Conservation (phyloP, 202 grass and related monocot genomes). For the Setaria italica region DNA sequence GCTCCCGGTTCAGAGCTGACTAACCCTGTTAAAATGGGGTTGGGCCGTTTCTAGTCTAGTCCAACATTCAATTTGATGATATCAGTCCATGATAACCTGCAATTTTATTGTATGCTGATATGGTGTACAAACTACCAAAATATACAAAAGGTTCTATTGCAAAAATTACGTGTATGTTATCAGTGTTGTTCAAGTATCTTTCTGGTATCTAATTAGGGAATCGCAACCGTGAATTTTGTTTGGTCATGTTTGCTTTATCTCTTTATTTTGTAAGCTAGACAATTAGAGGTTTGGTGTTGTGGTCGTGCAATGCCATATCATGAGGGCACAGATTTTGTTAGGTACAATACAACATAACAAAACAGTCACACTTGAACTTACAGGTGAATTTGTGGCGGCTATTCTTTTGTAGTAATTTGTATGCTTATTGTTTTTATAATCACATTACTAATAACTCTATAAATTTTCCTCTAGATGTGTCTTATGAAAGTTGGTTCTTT, state of each 20-base stretch:
- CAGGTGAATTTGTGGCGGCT: background rate
- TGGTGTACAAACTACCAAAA: background rate
- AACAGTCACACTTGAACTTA: too few relatives aligned
- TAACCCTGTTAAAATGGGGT: background rate
- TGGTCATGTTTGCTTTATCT: background rate
- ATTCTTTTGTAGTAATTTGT: background rate
- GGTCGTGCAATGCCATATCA: background rate
- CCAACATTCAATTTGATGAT: background rate
- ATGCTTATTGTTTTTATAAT: background rate
- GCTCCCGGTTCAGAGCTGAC: background rate
- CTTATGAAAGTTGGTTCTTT: background rate
- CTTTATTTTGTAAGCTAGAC: background rate
- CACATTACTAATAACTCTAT: background rate
- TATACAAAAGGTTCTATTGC: background rate
- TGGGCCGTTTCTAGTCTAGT: background rate
- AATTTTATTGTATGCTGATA: background rate
- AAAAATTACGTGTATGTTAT: background rate
- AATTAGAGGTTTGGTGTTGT: conserved; percentile 22
- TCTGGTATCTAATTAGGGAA: background rate
- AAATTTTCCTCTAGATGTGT: background rate
- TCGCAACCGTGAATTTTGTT: background rate
- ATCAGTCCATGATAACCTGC: background rate
- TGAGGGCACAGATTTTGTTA: background rate
- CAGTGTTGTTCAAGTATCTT: background rate
- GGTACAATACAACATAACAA: background rate